phyloP scores from a whole-genome alignment of 23 red algal genomes.

The Cyanidioschyzon merolae region DNA sequence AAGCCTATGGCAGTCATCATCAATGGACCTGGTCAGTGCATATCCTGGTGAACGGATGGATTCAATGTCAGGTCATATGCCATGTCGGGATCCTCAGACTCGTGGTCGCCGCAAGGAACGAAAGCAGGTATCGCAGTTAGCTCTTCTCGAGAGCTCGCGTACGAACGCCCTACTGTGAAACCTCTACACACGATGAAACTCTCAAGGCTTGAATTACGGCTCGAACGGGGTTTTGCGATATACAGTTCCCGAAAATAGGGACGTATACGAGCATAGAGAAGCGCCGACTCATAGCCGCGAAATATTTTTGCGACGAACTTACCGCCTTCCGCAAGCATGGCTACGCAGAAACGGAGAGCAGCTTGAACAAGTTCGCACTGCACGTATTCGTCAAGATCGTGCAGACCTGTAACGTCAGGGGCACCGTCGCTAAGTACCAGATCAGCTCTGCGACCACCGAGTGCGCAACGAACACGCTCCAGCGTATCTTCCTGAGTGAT shows the following conservation, averaged over 20 bases:
- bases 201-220: slow-evolving; percentile 43
- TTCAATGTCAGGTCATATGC: slow-evolving; percentile 22
- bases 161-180: slow-evolving; percentile 5
- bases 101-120: slow-evolving; percentile 36
- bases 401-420: slow-evolving; percentile 81
- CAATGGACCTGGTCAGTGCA: too few relatives aligned
- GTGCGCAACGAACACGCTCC: slow-evolving; percentile 6
- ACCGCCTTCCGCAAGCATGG: slow-evolving; percentile 34
- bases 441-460: slow-evolving; percentile 22
- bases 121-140: slow-evolving; percentile 20
- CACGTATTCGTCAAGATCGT: slow-evolving; percentile 73
- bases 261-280: slow-evolving; percentile 42
- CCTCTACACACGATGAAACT: slow-evolving; percentile 77
- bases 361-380: slow-evolving; percentile 45
- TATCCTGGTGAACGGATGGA: background rate
- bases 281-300: slow-evolving; percentile 33
- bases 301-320: slow-evolving; percentile 87
- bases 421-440: slow-evolving; percentile 72
- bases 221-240: slow-evolving; percentile 61
- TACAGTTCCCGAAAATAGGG: slow-evolving; percentile 43
- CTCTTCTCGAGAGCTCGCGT: background rate
- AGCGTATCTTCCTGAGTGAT: slow-evolving; percentile 49
- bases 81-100: slow-evolving; percentile 31
- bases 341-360: slow-evolving; percentile 36
- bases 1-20: background rate